Evolutionary conservation across 495 filamentous ascomycete species (phyloP), one percentile per base, ranked within the genome.

Genomic region (Cercophora sp.): DNA sequence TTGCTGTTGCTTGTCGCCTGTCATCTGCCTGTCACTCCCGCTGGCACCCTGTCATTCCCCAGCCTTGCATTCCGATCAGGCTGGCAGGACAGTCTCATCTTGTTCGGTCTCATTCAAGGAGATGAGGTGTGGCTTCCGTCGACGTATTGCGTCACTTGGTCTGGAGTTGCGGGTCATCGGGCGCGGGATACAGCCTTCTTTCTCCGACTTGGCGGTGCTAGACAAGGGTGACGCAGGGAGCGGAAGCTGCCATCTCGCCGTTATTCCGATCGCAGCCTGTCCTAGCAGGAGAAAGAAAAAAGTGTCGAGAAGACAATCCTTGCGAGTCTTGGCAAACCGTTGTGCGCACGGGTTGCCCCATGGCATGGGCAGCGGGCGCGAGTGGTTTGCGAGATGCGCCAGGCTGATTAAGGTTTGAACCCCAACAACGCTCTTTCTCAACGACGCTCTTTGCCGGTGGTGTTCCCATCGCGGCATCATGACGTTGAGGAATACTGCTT

Each of bases 301-400:
- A n/a, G n/a, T n/a, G n/a, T n/a, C n/a, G n/a, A n/a, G n/a, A n/a
- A 32, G 29, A 6, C 13, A 13, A 32, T 13, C 29, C 29, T 32
- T 32, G 20, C n/a, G 20, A 22, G 41, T 5, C 26, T 26, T 48
- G 32, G 45, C 27, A 53, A 53, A 34, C 40, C 51, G 40, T 52
- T 40, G 23, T 3, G 41, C 23, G 51, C 42, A 54, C 51, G 34
- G 51, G 16, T 46, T 40, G 25, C 18, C 11, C 11, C 8, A 23
- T 31, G 41, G 50, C 40, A 23, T 41, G 29, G 44, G 25, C 25
- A n/a, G n/a, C n/a, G n/a, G n/a, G n/a, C n/a, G n/a, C n/a, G n/a
- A n/a, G n/a, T n/a, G n/a, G n/a, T n/a, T n/a, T n/a, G n/a, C n/a
- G n/a, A n/a, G n/a, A n/a, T 37, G 25, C 43, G 50, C 40, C 29